Evolutionary conservation across 495 filamentous ascomycete species (phyloP).

Genomic region (Xylaria longipes): DNA sequence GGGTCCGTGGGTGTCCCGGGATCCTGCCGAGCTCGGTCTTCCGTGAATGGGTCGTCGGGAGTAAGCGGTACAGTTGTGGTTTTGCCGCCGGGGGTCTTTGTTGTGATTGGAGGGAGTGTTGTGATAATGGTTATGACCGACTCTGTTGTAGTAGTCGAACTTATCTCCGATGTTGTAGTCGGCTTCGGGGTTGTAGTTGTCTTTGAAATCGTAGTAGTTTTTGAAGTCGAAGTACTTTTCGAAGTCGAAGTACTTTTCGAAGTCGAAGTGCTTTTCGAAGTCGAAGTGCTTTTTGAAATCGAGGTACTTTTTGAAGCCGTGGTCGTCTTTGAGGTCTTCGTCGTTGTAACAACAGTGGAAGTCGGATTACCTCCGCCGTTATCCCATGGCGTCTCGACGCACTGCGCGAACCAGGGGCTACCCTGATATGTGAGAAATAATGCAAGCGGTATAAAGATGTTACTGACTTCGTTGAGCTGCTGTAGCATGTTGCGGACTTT

Average conservation of each 20-base stretch:
- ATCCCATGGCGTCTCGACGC: constrained; percentile 17
- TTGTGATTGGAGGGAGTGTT: constrained; percentile 3
- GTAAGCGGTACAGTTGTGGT: constrained; percentile 4
- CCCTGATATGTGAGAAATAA: neutral
- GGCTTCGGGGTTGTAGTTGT: neutral
- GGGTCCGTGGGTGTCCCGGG: neutral
- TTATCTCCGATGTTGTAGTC: neutral
- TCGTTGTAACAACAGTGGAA: constrained; percentile 9
- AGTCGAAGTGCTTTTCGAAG: neutral
- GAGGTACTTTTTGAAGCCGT: neutral
- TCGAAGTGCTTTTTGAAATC: neutral
- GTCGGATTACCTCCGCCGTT: constrained; percentile 11
- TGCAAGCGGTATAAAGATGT: neutral
- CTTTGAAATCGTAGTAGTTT: neutral
- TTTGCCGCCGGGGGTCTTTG: neutral
- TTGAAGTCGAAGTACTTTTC: neutral
- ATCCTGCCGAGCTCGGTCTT: neutral
- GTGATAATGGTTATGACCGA: constrained; percentile 9
- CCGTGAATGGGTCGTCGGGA: constrained; percentile 16
- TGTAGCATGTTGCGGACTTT: constrained; percentile 18
- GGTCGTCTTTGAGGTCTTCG: constrained; percentile 1
- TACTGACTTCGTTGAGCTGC: constrained; percentile 10
- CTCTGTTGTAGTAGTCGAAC: neutral
- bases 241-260: neutral
- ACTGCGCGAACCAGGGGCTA: constrained; percentile 19